phyloP scores from a whole-genome alignment of 257 asterid genomes.

The Ajuga chamaepitys region DNA sequence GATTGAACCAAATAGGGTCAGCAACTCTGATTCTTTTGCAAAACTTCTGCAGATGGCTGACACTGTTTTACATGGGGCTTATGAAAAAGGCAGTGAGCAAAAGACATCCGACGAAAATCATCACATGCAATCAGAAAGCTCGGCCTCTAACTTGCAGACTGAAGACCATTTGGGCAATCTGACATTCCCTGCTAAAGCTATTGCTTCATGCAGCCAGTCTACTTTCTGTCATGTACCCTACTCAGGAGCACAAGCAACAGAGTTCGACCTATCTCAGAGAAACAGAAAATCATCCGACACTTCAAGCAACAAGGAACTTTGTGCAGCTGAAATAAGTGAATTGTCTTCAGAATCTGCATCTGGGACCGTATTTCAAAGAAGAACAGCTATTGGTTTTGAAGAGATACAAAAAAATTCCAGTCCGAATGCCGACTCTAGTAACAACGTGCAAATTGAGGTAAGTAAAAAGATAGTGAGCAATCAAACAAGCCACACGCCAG shows the following conservation, averaged over 20 bases:
- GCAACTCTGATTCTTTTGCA: slow-evolving; percentile 34
- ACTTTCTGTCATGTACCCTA: slow-evolving; percentile 12
- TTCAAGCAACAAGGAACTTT: slow-evolving; percentile 26
- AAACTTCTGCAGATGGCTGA: slow-evolving; percentile 56
- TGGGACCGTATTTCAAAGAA: slow-evolving; percentile 29
- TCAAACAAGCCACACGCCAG: slow-evolving; percentile 27
- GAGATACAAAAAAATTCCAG: slow-evolving; percentile 22
- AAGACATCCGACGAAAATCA: slow-evolving; percentile 9
- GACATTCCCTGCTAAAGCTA: slow-evolving; percentile 11
- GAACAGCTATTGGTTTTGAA: slow-evolving; percentile 15
- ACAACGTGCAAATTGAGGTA: slow-evolving; percentile 26
- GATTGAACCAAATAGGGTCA: slow-evolving; percentile 19
- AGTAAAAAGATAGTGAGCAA: slow-evolving; percentile 12
- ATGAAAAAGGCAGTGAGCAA: slow-evolving; percentile 22
- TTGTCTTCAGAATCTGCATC: slow-evolving; percentile 55
- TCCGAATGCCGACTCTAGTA: slow-evolving; percentile 29
- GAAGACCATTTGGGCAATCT: slow-evolving; percentile 16
- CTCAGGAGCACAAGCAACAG: slow-evolving; percentile 33
- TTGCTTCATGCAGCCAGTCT: slow-evolving; percentile 16
- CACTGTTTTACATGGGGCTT: slow-evolving; percentile 29
- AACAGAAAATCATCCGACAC: slow-evolving; percentile 13
- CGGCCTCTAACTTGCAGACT: slow-evolving; percentile 21
- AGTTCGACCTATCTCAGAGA: slow-evolving; percentile 17
- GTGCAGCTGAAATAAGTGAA: slow-evolving; percentile 45
- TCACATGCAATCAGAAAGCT: slow-evolving; percentile 23